Percentiles rank a stretch among this genome's conserved stretches.
Evolutionary conservation across 768 basidiomycete species (phyloP).

Genomic region (Russula compacta): DNA sequence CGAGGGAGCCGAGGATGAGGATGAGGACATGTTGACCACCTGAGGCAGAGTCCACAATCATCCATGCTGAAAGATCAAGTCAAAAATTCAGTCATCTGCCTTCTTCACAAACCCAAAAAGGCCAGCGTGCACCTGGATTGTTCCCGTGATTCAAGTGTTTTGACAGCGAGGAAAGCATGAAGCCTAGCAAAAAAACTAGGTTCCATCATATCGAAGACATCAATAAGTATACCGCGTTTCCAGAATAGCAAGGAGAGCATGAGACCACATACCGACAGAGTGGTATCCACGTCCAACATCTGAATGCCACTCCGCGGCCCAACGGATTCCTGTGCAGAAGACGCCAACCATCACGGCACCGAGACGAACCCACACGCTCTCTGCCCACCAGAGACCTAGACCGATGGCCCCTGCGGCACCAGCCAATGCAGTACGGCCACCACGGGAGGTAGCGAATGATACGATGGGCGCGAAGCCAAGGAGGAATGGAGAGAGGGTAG

Average conservation of each 20-base stretch:
- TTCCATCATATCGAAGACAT: background rate
- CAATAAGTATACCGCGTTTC: background rate
- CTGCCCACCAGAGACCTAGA: constrained; percentile 16
- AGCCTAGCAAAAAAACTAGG: constrained; percentile 55
- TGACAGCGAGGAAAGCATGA: constrained; percentile 54
- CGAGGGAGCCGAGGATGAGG: constrained; percentile 45
- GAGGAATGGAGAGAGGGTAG: constrained; percentile 59
- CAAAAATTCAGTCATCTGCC: background rate
- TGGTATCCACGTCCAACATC: constrained; percentile 12
- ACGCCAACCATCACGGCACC: constrained; percentile 14
- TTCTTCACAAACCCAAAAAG: background rate
- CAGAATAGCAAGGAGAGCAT: background rate
- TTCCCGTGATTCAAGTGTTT: constrained; percentile 77
- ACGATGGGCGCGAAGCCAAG: constrained; percentile 41
- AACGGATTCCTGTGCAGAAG: constrained; percentile 6
- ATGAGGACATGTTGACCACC: constrained; percentile 67
- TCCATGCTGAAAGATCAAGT: constrained; percentile 53
- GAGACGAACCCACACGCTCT: constrained; percentile 19
- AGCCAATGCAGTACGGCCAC: constrained; percentile 8
- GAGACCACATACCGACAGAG: constrained; percentile 7
- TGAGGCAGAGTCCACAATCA: constrained; percentile 53
- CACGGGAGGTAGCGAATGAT: constrained; percentile 1
- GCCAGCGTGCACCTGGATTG: constrained; percentile 49
- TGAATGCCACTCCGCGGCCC: constrained; percentile 17
- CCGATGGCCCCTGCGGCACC: constrained; percentile 6